Evolutionary conservation across 2,329 filamentous ascomycete genomes (phyloP).

Genomic region (Ambrosiella beaveri): DNA sequence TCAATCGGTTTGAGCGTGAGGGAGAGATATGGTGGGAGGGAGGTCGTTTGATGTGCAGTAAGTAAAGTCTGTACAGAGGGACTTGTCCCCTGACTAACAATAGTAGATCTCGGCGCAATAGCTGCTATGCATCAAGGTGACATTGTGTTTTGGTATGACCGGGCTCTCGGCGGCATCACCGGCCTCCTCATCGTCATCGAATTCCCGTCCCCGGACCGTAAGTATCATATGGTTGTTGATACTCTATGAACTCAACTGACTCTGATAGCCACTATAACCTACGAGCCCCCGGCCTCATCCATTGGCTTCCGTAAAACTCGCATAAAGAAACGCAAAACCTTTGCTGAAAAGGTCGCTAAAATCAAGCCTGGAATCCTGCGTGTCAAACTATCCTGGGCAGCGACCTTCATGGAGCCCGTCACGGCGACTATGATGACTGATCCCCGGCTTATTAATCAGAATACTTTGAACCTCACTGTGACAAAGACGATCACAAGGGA

Average conservation of each 20-base stretch:
- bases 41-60: constrained; percentile 5
- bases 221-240: background rate
- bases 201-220: constrained; percentile 2
- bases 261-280: background rate
- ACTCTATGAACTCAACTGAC: background rate
- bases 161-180: constrained; percentile 3
- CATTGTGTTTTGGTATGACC: constrained; percentile 11
- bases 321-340: constrained; percentile 1
- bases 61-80: background rate
- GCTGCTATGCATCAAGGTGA: constrained; percentile 9
- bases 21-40: background rate
- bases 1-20: constrained; percentile 5
- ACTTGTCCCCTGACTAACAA: background rate
- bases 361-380: constrained; percentile 2
- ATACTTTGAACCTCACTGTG: background rate
- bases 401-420: constrained; percentile 7
- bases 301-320: background rate
- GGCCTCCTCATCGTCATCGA: constrained; percentile 2
- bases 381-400: constrained; percentile 7
- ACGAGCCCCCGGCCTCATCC: background rate
- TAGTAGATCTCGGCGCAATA: constrained; percentile 6
- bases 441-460: background rate
- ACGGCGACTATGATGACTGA: background rate
- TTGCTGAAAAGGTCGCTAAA: background rate
- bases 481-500: background rate